These are phyloP conservation scores for Apiotrichum siamense DNA, from an alignment of 1,284 basidiomycete species.

Conservation along the genomic window DNA sequence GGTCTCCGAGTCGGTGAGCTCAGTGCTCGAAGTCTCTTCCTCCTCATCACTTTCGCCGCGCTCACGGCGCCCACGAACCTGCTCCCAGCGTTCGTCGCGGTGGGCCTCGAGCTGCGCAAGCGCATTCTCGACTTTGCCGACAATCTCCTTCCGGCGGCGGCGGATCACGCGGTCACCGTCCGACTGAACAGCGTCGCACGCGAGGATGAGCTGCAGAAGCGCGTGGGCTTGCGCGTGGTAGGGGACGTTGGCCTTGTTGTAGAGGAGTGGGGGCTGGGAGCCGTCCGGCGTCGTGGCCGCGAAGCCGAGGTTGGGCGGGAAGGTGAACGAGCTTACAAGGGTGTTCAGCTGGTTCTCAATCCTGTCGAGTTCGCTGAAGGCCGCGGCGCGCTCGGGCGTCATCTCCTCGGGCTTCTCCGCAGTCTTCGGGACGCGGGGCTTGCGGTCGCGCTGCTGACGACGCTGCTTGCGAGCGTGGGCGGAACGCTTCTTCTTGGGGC, in stretches of 20 bases:
- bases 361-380: constrained; percentile 16
- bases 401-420: constrained; percentile 45
- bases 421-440: constrained; percentile 21
- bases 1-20: constrained; percentile 1
- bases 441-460: background rate
- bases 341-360: constrained; percentile 28
- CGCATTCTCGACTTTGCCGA: constrained; percentile 59
- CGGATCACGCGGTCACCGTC: constrained; percentile 58
- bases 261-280: constrained; percentile 45
- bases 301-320: constrained; percentile 37
- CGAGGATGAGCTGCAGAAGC: constrained; percentile 58
- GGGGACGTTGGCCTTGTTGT: constrained; percentile 55
- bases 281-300: constrained; percentile 17
- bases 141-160: constrained; percentile 56
- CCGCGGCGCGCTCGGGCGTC: background rate
- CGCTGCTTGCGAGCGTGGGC: background rate
- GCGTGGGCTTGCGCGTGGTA: constrained; percentile 58
- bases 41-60: constrained; percentile 33
- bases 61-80: constrained; percentile 30
- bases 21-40: constrained; percentile 7
- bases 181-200: constrained; percentile 62
- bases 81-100: constrained; percentile 45
- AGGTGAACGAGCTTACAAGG: constrained; percentile 28
- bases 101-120: constrained; percentile 53
- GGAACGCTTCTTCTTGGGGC: constrained; percentile 15